phyloP scores from a whole-genome alignment of 208 protist genomes.

The Acanthamoeba comandoni region DNA sequence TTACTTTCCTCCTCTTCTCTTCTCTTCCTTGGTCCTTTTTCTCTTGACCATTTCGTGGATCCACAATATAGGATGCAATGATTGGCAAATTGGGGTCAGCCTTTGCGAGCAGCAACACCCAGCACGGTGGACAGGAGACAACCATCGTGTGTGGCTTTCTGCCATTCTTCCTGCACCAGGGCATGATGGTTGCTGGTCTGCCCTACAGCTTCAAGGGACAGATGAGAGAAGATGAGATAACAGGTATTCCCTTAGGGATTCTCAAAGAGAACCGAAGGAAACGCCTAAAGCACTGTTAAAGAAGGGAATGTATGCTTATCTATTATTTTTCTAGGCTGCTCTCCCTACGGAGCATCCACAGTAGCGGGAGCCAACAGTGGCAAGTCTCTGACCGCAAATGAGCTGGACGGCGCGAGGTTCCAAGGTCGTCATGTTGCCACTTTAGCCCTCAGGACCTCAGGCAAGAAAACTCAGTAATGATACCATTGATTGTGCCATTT shows the following conservation, averaged over 20 bases:
- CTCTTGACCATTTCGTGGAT: not conserved
- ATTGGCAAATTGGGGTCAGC: constrained; percentile 75
- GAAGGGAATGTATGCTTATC: too few species aligned
- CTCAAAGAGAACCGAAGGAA: too few species aligned
- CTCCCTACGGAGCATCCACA: constrained; percentile 65
- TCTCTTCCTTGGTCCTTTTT: not conserved
- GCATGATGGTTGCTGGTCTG: constrained; percentile 75
- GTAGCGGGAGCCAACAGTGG: constrained; percentile 64
- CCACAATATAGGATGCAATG: not conserved
- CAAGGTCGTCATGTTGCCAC: constrained; percentile 77
- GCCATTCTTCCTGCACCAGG: constrained; percentile 73
- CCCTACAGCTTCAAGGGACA: constrained; percentile 50
- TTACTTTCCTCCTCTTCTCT: not conserved
- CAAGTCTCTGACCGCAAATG: constrained; percentile 50
- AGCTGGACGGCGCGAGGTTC: constrained; percentile 65
- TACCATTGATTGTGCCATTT: too few species aligned
- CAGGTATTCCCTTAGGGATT: too few species aligned
- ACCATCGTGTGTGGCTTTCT: constrained; percentile 62
- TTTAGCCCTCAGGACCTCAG: constrained; percentile 41
- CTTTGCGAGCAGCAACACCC: constrained; percentile 69
- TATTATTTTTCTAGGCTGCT: not conserved
- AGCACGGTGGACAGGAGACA: constrained; percentile 79
- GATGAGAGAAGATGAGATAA: too few species aligned
- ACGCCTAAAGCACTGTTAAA: too few species aligned
- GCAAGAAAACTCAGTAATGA: constrained; percentile 3